Evolutionary conservation across 495 filamentous ascomycete genomes (phyloP), one percentile per base, ranked within the genome.

Genomic region (Staphylotrichum longicolle): DNA sequence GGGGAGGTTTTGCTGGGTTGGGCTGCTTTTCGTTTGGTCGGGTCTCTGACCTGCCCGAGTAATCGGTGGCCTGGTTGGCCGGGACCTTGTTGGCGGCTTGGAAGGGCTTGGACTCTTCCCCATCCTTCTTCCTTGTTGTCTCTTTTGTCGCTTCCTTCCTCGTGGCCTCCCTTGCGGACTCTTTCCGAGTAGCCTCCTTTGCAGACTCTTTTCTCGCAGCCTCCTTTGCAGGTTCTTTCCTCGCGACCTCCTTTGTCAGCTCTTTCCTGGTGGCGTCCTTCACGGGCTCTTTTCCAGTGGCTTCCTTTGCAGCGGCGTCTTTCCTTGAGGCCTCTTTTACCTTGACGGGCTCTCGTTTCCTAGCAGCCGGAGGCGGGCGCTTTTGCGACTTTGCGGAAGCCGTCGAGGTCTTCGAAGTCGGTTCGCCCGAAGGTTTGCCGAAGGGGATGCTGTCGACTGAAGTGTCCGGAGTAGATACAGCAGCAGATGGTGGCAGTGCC

Each of bases 381-480:
- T 47, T 39, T 33, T 54, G 33, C 14, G 39, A 3, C 47, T 14
- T 44, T 2, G 58, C 33, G 1, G 58, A 27, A 9, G 49, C 41
- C 10, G 41, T 15, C 4, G 58, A 54, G 7, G 8, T 33, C 30
- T 61, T 56, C 8, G 59, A 20, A 1, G 52, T 27, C 1, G 46
- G 53, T 10, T 52, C 57, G 6, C 40, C 52, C 10, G 34, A 20
- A 34, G 53, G 20, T 47, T 57, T 64, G 7, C 27, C 27, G 10
- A 60, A 33, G 8, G 56, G 52, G 4, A 66, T 49, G 45, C 62
- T 62, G 10, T 55, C 58, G 41, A 52, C 15, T n/a, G 62, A 59
- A 7, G 54, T 44, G 46, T 64, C 62, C 1, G 70, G 70, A 15
- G 63, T 68, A 27, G 65, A 63, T 2, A 62, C 55, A 2, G 57